These are phyloP conservation scores for Didymella segeticola DNA, from an alignment of 2,329 filamentous ascomycete genomes.

Conservation along the genomic window DNA sequence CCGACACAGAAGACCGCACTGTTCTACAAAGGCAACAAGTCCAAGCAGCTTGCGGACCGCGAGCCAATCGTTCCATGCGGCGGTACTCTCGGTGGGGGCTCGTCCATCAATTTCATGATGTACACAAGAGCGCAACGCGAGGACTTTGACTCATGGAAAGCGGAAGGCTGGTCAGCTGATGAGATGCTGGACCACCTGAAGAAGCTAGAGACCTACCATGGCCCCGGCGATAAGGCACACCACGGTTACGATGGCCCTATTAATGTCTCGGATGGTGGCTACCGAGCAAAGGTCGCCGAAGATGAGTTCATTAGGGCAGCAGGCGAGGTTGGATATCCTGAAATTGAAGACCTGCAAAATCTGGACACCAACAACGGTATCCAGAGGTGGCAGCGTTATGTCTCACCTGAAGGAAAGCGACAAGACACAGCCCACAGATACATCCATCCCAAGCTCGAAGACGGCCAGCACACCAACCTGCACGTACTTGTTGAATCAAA, in stretches of 20 bases:
- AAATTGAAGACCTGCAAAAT: conserved; percentile 62
- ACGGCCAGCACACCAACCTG: conserved; percentile 62
- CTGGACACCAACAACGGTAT: conserved; percentile 54
- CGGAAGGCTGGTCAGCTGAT: conserved; percentile 59
- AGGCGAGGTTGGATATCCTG: conserved; percentile 56
- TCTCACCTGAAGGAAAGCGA: conserved; percentile 60
- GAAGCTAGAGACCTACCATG: conserved; percentile 66
- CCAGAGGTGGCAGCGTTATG: conserved; percentile 58
- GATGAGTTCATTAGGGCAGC: conserved; percentile 60
- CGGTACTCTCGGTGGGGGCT: conserved; percentile 67
- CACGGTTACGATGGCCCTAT: conserved; percentile 65
- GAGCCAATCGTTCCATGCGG: conserved; percentile 53
- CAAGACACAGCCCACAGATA: conserved; percentile 65
- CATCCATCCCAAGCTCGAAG: conserved; percentile 60
- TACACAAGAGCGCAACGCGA: conserved; percentile 55
- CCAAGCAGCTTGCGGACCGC: conserved; percentile 55
- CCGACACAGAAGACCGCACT: conserved; percentile 58
- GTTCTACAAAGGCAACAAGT: conserved; percentile 60
- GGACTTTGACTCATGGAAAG: conserved; percentile 62
- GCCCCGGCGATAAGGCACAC: conserved; percentile 50
- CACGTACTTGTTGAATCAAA: conserved; percentile 65
- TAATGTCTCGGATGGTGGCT: conserved; percentile 61
- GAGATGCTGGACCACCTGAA: conserved; percentile 62
- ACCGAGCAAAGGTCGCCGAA: conserved; percentile 49
- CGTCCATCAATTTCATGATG: conserved; percentile 51